Base-by-base conservation (phyloP, 441 rosid genomes). In the Gossypium aridum region DNA sequence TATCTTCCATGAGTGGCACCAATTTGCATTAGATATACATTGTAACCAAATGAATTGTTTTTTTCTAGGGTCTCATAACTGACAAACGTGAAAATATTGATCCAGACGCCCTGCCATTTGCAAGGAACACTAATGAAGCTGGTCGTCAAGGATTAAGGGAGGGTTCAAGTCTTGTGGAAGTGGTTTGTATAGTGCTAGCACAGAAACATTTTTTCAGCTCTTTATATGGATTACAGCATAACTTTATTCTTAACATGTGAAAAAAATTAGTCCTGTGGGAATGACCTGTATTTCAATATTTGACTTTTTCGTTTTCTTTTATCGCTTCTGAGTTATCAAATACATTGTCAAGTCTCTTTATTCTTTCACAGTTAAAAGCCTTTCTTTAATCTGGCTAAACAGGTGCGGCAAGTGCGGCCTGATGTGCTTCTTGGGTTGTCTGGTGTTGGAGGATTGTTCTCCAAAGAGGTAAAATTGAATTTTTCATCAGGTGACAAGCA, bases 371-470 rank as follows among this genome's bases (percentile, higher is more conserved):
- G 19, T 31, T 26, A 8, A 51, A 67, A 73, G 13, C 68, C 28
- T 55, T 66, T 34, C 19, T 39, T 19, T 78, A 56, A 75, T 73
- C 7, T 75, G 71, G 69, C 62, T 76, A 72, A 78, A 82, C 85
- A 96, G 99, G 98, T 96, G 82, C 89, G 82, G 60, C 89, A 87
- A 83, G 99, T 96, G 82, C 91, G 92, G 85, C 98, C 98, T 74
- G 98, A 96, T 83, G 98, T 96, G 79, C 98, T 96, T 80, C 98
- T 96, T 82, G 99, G 99, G 78, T 86, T 96, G 80, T 96, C 99
- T 75, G 99, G 97, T 19, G 99, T 96, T 87, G 99, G 99, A 73
- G 99, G 99, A 31, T 79, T 96, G 81, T 93, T 96, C 82, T 93
- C 98, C 13, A 91, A 88, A 81, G 98, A 93, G 99, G 99, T 96